Evolutionary conservation across 2,329 filamentous ascomycete species (phyloP).

Genomic region (Ramularia endophylla): DNA sequence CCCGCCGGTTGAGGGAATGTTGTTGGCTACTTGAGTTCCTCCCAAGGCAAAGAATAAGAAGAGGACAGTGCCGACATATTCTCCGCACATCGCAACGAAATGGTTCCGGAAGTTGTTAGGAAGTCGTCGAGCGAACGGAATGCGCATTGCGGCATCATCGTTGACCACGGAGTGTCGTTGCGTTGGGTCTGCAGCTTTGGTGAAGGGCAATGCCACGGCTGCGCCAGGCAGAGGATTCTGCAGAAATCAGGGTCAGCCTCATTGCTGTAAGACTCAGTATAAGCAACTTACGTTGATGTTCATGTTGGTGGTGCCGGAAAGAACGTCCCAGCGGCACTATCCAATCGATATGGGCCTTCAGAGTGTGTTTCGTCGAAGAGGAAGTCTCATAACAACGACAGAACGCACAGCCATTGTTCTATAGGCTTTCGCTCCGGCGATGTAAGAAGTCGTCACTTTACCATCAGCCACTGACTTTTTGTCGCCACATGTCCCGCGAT

Average conservation of each 20-base stretch:
- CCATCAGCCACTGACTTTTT: no score
- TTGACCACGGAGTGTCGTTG: constrained; percentile 18
- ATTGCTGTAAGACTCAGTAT: not conserved
- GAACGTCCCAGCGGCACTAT: not conserved
- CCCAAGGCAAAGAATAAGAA: constrained; percentile 43
- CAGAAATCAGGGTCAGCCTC: not conserved
- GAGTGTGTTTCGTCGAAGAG: no score
- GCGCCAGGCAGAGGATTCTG: constrained; percentile 18
- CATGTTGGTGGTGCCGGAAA: constrained; percentile 11
- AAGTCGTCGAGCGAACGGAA: constrained; percentile 23
- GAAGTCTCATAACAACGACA: no score
- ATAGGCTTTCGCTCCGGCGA: no score
- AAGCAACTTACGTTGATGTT: constrained; percentile 22
- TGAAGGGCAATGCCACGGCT: constrained; percentile 28
- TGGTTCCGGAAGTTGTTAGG: constrained; percentile 27
- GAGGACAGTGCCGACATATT: constrained; percentile 41
- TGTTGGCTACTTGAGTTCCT: constrained; percentile 42
- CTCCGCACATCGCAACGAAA: constrained; percentile 30
- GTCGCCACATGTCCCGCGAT: no score
- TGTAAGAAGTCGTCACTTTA: no score
- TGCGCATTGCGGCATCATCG: constrained; percentile 19
- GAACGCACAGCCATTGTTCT: no score
- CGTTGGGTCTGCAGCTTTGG: constrained; percentile 25
- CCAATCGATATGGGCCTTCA: no score
- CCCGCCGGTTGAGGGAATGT: constrained; percentile 24